phyloP scores from a whole-genome alignment of 164 flowering plant species.

The Nelumbo lutea region DNA sequence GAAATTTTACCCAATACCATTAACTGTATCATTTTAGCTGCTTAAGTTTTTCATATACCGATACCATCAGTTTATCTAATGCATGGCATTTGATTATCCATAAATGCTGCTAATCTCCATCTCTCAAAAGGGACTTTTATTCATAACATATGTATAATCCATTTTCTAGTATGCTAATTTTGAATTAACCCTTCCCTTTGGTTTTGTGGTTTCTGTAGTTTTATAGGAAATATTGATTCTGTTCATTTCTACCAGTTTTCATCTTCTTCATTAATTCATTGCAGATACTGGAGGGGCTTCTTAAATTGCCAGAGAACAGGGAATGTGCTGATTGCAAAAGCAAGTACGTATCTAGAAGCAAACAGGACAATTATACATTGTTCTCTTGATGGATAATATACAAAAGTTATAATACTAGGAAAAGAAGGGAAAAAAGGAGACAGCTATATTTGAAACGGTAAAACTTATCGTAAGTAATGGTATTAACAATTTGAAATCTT shows the following conservation, averaged over 20 bases:
- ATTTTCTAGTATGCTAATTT: too few relatives aligned
- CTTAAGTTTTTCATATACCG: too few relatives aligned
- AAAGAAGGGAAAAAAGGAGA: not conserved
- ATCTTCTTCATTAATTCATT: not conserved
- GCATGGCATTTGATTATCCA: too few relatives aligned
- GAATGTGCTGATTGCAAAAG: conserved; percentile 71
- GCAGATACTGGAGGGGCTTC: conserved; percentile 57
- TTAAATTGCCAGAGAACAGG: conserved; percentile 63
- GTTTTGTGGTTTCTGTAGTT: too few relatives aligned
- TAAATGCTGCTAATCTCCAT: too few relatives aligned
- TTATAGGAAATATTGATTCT: too few relatives aligned
- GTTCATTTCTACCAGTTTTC: not conserved
- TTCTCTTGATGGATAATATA: not conserved
- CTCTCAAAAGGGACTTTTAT: too few relatives aligned
- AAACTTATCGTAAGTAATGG: not conserved
- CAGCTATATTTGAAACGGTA: not conserved
- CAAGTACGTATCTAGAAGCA: conserved; percentile 34
- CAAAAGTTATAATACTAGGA: too few relatives aligned
- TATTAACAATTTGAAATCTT: not conserved
- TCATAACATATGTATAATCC: too few relatives aligned
- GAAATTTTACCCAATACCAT: too few relatives aligned
- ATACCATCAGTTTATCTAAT: too few relatives aligned
- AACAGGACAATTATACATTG: not conserved
- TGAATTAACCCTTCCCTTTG: not conserved
- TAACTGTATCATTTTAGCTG: too few relatives aligned